These are phyloP conservation scores for Lagenidium sp. DNA, from an alignment of 352 stramenopile genomes.

Conservation along the genomic window DNA sequence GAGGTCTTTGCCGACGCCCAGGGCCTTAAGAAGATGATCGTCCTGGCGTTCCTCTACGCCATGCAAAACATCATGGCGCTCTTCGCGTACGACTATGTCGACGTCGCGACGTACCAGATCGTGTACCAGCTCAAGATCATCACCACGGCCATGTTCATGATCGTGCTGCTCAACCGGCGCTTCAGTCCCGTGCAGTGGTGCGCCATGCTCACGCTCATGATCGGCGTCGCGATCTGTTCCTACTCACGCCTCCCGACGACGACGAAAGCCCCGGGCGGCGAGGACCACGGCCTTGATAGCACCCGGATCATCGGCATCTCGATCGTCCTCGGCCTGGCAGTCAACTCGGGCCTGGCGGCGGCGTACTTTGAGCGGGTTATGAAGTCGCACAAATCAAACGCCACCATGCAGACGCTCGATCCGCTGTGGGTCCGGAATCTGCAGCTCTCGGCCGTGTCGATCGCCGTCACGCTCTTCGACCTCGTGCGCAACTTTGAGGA, in stretches of 20 bases:
- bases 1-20: constrained; percentile 74
- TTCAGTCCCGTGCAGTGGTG: constrained; percentile 80
- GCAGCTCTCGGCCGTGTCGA: constrained; percentile 76
- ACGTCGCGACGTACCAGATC: constrained; percentile 87
- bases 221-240: constrained; percentile 76
- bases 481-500: constrained; percentile 54
- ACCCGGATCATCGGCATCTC: constrained; percentile 66
- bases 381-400: constrained; percentile 74
- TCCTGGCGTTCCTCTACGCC: constrained; percentile 80
- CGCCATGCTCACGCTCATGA: constrained; percentile 82
- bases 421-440: constrained; percentile 82
- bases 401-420: constrained; percentile 70
- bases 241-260: constrained; percentile 55
- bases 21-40: constrained; percentile 79
- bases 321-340: constrained; percentile 64
- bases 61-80: constrained; percentile 85
- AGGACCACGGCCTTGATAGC: constrained; percentile 26
- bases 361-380: constrained; percentile 86
- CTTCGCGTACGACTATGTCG: constrained; percentile 83
- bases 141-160: constrained; percentile 86
- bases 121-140: constrained; percentile 90
- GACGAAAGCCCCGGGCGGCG: constrained; percentile 5
- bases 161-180: constrained; percentile 75
- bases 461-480: constrained; percentile 61
- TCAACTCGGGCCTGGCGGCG: constrained; percentile 83